Evolutionary conservation across 192 early-diverging fungal genomes (phyloP), one percentile per base, ranked within the genome.

Genomic region (Coemansia sp.): DNA sequence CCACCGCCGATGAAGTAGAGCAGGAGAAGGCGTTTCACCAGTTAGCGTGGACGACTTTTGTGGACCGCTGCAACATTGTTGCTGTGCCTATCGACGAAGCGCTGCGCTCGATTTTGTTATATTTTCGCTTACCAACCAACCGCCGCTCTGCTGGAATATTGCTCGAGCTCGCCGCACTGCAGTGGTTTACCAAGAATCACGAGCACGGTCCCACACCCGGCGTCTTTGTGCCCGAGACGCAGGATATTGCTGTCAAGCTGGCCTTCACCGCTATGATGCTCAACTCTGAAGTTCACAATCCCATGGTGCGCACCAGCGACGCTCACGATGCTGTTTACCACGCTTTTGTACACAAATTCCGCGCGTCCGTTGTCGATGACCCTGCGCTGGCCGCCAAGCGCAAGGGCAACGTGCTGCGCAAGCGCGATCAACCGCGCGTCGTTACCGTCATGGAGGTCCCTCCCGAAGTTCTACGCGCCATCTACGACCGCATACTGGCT

Each of bases 391-490:
- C 72, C 25, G 70, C 55, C 63, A 66, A 67, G 66, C 81, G 81
- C 72, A 83, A 83, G 66, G 81, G 73, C 69, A 83, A 78, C 51
- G 81, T 83, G 24, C 67, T 83, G 73, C 72, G 81, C 51, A 83
- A 83, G 72, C 81, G 81, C 65, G 81, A 83, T 61, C 81, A 83
- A 72, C 81, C 72, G 52, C 81, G 81, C 57, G 81, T 83, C 11
- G 64, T 83, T 27, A 75, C 76, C 14, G 54, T 83, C 33, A 83
- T 83, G 81, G 81, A 83, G 61, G 81, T 78, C 7, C 81, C 81
- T 4, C 22, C 72, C n/a, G 73, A 75, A 11, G 25, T 51, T 31
- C 76, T 83, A 17, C 29, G 27, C 24, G 70, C 66, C 20, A 75
- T 83, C 67, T 83, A 66, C 54, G 72, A 83, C 19, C 75, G 81